Evolutionary conservation across 768 basidiomycete genomes (phyloP), one percentile per base, ranked within the genome.

Genomic region (Obba rivulosa): DNA sequence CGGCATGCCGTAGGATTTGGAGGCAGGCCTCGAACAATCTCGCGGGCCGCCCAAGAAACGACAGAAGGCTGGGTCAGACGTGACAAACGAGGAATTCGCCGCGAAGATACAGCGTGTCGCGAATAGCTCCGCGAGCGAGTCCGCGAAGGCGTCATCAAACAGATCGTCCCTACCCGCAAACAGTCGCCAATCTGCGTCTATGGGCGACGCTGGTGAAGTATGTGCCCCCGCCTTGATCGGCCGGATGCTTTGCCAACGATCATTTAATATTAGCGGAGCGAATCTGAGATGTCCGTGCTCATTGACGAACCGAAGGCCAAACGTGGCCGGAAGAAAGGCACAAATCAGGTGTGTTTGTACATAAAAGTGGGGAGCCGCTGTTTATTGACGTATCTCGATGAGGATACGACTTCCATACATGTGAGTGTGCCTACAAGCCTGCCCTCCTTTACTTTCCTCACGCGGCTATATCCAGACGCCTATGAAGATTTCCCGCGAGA

Each of bases 211-310:
- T 41, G 44, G 37, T 34, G n/a, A 39, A 47, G 45, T 45, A 17
- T 43, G 34, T 40, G 45, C 5, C 20, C n/a, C 11, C 25, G 39
- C 16, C 20, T 38, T 21, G 34, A 41, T 24, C 28, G 13, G 7
- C 5, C 28, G 28, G 7, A 13, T 31, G 28, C 13, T 13, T 35
- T 11, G n/a, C n/a, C 46, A 22, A 34, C 16, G n/a, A 28, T 49
- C 22, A 46, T 4, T 38, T 31, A 10, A 41, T 11, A 25, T 20
- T 40, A 60, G 59, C 68, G 74, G 54, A 80, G 78, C 58, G 81
- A 80, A 34, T 79, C 82, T 4, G 81, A 83, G 47, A 57, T 83
- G 24, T 82, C 83, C 4, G 75, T 75, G 5, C 69, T 85, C 14
- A 66, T 77, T 21, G 81, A 84, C 51, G 81, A 83, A 28, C 68